Evolutionary conservation across 805 yeast genomes (phyloP).

Genomic region (Schwanniomyces sp.): DNA sequence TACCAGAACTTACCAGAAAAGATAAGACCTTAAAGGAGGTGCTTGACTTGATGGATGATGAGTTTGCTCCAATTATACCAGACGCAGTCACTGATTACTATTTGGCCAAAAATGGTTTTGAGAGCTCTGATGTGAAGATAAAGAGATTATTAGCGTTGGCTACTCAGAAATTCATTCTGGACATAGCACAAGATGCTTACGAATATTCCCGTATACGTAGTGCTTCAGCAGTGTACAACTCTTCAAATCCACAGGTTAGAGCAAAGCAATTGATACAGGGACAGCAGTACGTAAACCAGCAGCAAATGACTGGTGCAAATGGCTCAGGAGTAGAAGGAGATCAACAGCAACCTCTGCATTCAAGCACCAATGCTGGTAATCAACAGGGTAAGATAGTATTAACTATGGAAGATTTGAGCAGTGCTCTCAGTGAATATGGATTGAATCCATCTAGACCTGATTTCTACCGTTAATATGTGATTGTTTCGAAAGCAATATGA

Average conservation of each 20-base stretch:
- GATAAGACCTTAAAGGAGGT: conserved; percentile 85
- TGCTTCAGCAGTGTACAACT: conserved; percentile 80
- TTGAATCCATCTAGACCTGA: conserved; percentile 89
- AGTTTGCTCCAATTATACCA: conserved; percentile 92
- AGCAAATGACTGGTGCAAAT: conserved; percentile 31
- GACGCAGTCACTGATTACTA: conserved; percentile 96
- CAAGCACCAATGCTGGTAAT: conserved; percentile 44
- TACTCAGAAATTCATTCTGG: conserved; percentile 92
- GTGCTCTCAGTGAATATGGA: conserved; percentile 92
- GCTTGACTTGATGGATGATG: conserved; percentile 80
- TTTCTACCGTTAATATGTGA: conserved; percentile 53
- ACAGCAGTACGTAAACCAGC: conserved; percentile 50
- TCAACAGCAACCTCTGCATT: conserved; percentile 31
- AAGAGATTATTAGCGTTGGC: conserved; percentile 89
- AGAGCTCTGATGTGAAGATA: conserved; percentile 67
- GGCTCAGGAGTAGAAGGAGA: conserved; percentile 36
- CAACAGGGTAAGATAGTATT: conserved; percentile 78
- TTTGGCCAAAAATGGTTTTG: conserved; percentile 80
- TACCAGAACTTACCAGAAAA: conserved; percentile 70
- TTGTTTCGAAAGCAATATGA: background rate
- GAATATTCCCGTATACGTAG: conserved; percentile 92
- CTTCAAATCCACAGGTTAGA: conserved; percentile 82
- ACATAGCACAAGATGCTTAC: conserved; percentile 94
- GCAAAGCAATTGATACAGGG: conserved; percentile 77
- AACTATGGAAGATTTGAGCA: conserved; percentile 90